Evolutionary conservation across 1,284 basidiomycete species (phyloP).

Genomic region (Ustilago trichophora): DNA sequence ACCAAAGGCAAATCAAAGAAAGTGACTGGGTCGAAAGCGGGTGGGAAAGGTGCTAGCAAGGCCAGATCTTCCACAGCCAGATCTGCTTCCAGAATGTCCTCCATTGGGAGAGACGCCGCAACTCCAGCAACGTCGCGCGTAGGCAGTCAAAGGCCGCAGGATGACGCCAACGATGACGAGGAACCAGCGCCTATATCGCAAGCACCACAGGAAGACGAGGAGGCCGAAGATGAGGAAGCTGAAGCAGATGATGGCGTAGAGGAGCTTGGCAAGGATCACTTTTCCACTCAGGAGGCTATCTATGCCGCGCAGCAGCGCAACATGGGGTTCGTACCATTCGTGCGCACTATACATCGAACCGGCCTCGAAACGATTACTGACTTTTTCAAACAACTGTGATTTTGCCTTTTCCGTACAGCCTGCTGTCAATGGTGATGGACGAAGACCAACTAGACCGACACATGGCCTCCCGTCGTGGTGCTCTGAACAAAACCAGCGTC

Average conservation of each 20-base stretch:
- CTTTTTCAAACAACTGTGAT: no score
- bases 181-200: slow-evolving; percentile 4
- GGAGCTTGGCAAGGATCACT: slow-evolving; percentile 58
- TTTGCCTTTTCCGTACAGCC: no score
- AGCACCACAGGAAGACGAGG: slow-evolving; percentile 24
- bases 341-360: no score
- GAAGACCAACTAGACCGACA: slow-evolving; percentile 85
- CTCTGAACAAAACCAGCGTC: slow-evolving; percentile 82
- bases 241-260: slow-evolving; percentile 62
- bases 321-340: no score
- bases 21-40: slow-evolving; percentile 13
- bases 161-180: slow-evolving; percentile 32
- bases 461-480: slow-evolving; percentile 83
- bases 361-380: no score
- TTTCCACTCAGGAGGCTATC: slow-evolving; percentile 58
- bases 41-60: slow-evolving; percentile 21
- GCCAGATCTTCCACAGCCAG: slow-evolving; percentile 24
- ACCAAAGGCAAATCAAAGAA: slow-evolving; percentile 19
- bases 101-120: slow-evolving; percentile 26
- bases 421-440: slow-evolving; percentile 85
- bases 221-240: slow-evolving; percentile 56
- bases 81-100: slow-evolving; percentile 37
- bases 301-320: slow-evolving; percentile 66
- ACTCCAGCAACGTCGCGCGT: slow-evolving; percentile 26
- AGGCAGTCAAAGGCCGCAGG: slow-evolving; percentile 21